Base-by-base conservation (phyloP, 208 protist genomes). In the Acanthamoeba healyi region DNA sequence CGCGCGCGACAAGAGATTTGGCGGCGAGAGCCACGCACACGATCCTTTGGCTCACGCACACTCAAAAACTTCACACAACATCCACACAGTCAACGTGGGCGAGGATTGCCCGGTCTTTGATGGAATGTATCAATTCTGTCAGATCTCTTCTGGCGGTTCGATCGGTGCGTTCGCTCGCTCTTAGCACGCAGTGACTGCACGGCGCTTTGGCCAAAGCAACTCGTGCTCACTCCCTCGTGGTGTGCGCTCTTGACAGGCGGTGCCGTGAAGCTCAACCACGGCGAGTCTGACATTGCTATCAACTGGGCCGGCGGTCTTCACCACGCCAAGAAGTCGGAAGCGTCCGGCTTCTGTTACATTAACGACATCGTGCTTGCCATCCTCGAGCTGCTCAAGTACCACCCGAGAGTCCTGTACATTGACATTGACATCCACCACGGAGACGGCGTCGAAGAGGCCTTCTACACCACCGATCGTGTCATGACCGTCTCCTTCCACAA, bases 391-490 rank as follows among this genome's bases (percentile, higher is more conserved):
- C 97, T 99, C 51, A 99, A 99, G 96, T 97, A 96, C 74, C 98
- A 99, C 89, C 36, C 95, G 49, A 97, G 99, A 58, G 99, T 99
- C 32, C 95, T 99, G 12, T 99, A 99, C 97, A 98, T 99, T 51
- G 99, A 99, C 96, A 99, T 99, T 81, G 99, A 99, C 95, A 98
- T 99, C 90, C 99, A 99, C 95, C 99, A 99, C 95, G 99, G 99
- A 40, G 99, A 99, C 94, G 99, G 99, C 63, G 99, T 99, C 12
- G 98, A 99, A 95, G 98, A 98, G 70, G 99, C 99, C 9, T 99
- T 99, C 94, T 99, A 99, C 95, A 98, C 97, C 24, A 99, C 99
- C n/a, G 97, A 99, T 72, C 97, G 99, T 29, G 99, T 99, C 32
- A 98, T 99, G 98, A 99, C 99, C 6, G 96, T 99, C 26, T 99